phyloP scores from a whole-genome alignment of 805 yeast species.

The Candida maesae region DNA sequence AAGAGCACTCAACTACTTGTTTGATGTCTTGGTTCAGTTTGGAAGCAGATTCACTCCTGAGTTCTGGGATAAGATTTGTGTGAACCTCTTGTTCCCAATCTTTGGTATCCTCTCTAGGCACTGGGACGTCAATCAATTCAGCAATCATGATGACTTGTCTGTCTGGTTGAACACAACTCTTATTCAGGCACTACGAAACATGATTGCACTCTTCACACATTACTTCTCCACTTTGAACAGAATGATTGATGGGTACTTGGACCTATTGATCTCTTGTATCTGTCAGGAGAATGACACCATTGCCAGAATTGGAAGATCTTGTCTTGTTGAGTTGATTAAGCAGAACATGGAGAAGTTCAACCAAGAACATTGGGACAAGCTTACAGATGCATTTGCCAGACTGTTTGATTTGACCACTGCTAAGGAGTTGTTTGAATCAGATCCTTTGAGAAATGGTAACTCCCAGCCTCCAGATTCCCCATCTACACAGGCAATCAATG shows the following conservation, averaged over 20 bases:
- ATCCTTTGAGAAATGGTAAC: conserved; percentile 36
- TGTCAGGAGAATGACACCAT: conserved; percentile 97
- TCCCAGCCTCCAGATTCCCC: neutral
- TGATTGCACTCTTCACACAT: conserved; percentile 77
- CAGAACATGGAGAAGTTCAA: conserved; percentile 67
- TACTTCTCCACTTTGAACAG: conserved; percentile 74
- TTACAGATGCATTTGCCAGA: conserved; percentile 59
- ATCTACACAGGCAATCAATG: conserved; percentile 4
- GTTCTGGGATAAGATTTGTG: conserved; percentile 82
- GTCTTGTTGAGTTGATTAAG: conserved; percentile 75
- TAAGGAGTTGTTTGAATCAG: conserved; percentile 64
- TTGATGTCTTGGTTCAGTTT: conserved; percentile 72
- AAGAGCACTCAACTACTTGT: conserved; percentile 75
- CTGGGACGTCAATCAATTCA: conserved; percentile 66
- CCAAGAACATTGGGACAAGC: conserved; percentile 67
- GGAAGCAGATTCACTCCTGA: conserved; percentile 71
- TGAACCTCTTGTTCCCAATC: conserved; percentile 81
- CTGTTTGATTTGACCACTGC: conserved; percentile 86
- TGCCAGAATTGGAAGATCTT: conserved; percentile 89
- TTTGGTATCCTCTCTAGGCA: conserved; percentile 74
- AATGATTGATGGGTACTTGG: conserved; percentile 75
- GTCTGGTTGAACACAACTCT: conserved; percentile 97
- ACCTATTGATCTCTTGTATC: conserved; percentile 77
- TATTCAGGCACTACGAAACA: conserved; percentile 88
- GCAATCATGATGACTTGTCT: conserved; percentile 77